Percentiles rank a stretch among this genome's conserved stretches.
These are phyloP conservation scores for Pichia paraexigua DNA, from an alignment of 805 yeast species.

Conservation along the genomic window DNA sequence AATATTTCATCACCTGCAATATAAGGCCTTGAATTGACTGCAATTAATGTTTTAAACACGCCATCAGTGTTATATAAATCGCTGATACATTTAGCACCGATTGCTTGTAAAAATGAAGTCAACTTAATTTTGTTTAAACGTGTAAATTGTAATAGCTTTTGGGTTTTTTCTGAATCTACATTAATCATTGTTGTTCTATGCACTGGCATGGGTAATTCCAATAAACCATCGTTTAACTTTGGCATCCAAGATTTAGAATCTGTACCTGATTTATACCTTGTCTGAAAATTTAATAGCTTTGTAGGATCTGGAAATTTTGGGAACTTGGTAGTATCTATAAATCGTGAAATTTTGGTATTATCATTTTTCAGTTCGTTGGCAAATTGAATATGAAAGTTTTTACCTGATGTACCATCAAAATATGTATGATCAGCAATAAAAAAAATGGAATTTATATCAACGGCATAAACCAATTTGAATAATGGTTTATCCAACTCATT, in stretches of 20 bases:
- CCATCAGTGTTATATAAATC: not conserved
- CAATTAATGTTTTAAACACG: constrained; percentile 4
- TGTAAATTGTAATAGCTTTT: not conserved
- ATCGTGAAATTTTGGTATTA: not conserved
- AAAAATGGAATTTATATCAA: constrained; percentile 2
- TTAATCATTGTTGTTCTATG: constrained; percentile 1
- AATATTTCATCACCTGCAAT: not conserved
- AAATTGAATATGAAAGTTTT: constrained; percentile 4
- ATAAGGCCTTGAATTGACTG: constrained; percentile 6
- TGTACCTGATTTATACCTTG: not conserved
- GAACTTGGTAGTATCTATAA: not conserved
- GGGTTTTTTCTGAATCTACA: not conserved
- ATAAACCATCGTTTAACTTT: not conserved
- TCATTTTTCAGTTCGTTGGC: not conserved
- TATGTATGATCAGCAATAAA: constrained; percentile 8
- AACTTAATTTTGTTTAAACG: constrained; percentile 4
- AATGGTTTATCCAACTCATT: constrained; percentile 3
- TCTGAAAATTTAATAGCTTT: not conserved
- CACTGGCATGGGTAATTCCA: constrained; percentile 1
- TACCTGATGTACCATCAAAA: constrained; percentile 13
- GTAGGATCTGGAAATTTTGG: constrained; percentile 6
- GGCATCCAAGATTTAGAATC: not conserved
- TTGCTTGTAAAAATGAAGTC: constrained; percentile 7
- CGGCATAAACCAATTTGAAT: constrained; percentile 5
- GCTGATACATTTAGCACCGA: constrained; percentile 2